A percentile compares a stretch with the other conserved stretches of the same genome.
These are phyloP conservation scores for Iris pallida DNA, from an alignment of 116 monocot species.

Conservation along the genomic window DNA sequence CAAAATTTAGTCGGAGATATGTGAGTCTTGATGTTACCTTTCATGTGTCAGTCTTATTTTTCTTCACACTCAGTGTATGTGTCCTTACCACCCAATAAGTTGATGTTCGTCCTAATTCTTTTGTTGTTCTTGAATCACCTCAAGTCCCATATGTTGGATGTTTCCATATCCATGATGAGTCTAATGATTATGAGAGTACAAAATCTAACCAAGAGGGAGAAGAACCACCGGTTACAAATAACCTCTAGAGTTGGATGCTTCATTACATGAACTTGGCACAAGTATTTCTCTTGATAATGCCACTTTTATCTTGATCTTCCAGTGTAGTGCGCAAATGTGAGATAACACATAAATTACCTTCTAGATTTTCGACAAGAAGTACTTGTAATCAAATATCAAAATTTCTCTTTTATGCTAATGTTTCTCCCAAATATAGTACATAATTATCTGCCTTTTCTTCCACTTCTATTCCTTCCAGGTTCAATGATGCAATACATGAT, in stretches of 20 bases:
- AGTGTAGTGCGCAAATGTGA: neutral
- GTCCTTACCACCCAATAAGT: slow-evolving; percentile 2
- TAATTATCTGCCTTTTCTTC: neutral
- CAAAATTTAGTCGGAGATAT: too few species aligned
- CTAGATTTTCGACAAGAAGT: neutral
- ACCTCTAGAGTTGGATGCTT: neutral
- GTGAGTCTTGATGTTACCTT: slow-evolving; percentile 1
- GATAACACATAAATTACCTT: slow-evolving; percentile 3
- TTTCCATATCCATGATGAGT: too few species aligned
- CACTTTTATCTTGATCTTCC: slow-evolving; percentile 1
- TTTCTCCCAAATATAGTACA: neutral
- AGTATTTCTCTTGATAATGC: neutral
- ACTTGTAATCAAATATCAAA: neutral
- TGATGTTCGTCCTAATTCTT: neutral
- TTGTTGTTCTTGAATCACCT: neutral
- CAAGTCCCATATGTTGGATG: neutral
- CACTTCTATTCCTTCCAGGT: neutral
- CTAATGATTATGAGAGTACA: neutral
- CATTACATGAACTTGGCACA: neutral
- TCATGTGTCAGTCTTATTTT: neutral
- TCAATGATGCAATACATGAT: neutral
- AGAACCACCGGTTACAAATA: neutral
- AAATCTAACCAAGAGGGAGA: neutral
- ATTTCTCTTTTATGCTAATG: neutral
- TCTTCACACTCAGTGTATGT: neutral